Conservation (phyloP, 108 stramenopile species). For the Fistulifera solaris region DNA sequence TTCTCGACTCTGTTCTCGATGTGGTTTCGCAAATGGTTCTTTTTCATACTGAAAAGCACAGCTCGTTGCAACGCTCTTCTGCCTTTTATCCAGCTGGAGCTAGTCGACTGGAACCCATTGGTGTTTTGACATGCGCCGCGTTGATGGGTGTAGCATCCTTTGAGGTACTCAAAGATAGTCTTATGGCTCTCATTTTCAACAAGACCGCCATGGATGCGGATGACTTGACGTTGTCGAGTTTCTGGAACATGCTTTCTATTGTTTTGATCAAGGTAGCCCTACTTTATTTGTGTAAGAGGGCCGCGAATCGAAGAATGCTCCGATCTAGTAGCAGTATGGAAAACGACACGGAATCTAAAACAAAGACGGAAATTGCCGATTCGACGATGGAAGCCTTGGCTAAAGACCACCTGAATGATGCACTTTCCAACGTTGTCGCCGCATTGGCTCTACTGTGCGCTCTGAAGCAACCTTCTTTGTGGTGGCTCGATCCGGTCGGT, state of each 20-base stretch:
- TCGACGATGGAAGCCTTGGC: constrained; percentile 79
- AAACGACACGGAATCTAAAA: constrained; percentile 14
- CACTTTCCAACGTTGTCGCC: constrained; percentile 79
- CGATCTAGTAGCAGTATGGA: constrained; percentile 2
- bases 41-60: constrained; percentile 71
- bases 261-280: constrained; percentile 72
- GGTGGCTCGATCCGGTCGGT: constrained; percentile 86
- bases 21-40: constrained; percentile 82
- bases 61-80: constrained; percentile 49
- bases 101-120: constrained; percentile 83
- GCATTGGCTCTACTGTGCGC: constrained; percentile 66
- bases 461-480: constrained; percentile 35
- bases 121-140: constrained; percentile 87
- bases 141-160: constrained; percentile 91
- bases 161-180: constrained; percentile 78
- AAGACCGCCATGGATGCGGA: constrained; percentile 1
- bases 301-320: background rate
- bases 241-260: constrained; percentile 62
- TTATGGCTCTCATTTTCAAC: constrained; percentile 18
- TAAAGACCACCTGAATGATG: constrained; percentile 94
- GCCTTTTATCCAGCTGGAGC: constrained; percentile 90
- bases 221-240: constrained; percentile 25
- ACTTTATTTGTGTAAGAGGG: constrained; percentile 39
- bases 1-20: constrained; percentile 85
- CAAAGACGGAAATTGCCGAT: constrained; percentile 36